Base-by-base conservation (phyloP, 805 yeast genomes). In the Suhomyces tanzawaensis region DNA sequence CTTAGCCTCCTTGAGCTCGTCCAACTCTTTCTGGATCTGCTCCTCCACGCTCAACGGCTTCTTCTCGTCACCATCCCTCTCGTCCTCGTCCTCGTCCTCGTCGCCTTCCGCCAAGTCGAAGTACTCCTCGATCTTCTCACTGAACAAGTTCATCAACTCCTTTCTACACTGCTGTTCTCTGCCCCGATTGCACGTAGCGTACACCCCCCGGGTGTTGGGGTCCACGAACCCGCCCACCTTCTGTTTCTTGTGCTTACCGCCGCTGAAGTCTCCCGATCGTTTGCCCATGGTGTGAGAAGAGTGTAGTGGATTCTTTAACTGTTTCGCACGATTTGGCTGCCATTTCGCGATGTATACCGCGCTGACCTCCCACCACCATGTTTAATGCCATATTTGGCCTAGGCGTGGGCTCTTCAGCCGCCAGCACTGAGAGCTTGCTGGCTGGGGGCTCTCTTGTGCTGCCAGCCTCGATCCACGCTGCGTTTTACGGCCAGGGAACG, bases 121-220 rank as follows among this genome's bases (percentile, higher is more conserved):
- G 45, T 56, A 62, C 40, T 64, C 56, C 29, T 55, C 64, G 7
- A 62, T 56, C 40, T 66, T 64, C 35, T 66, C 71, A 4, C 52
- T 62, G 29, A 89, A 72, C 7, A 87, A 55, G 40, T 67, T 59
- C 44, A 76, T 69, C 49, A 89, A 63, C 57, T 89, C 97, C 45
- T 78, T 79, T n/a, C 82, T 74, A 43, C 95, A 87, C 37, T 75
- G 79, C 37, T 72, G 72, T 58, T 93, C 99, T 42, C 82, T 79
- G 26, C 84, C 83, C 49, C 96, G 73, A 34, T 79, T 77, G 60
- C 97, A 91, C 0, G 98, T 85, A 9, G 89, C 95, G 60, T 85
- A 93, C 0, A 93, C 72, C 0, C 99, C 99, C 26, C 82, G 66
- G 38, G 93, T 85, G 27, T 83, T 83, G 0, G 96, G 95, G 52